Evolutionary conservation across 176 grass and related monocot species (phyloP), one percentile per base, ranked within the genome.

Genomic region (Puccinellia tenuiflora): DNA sequence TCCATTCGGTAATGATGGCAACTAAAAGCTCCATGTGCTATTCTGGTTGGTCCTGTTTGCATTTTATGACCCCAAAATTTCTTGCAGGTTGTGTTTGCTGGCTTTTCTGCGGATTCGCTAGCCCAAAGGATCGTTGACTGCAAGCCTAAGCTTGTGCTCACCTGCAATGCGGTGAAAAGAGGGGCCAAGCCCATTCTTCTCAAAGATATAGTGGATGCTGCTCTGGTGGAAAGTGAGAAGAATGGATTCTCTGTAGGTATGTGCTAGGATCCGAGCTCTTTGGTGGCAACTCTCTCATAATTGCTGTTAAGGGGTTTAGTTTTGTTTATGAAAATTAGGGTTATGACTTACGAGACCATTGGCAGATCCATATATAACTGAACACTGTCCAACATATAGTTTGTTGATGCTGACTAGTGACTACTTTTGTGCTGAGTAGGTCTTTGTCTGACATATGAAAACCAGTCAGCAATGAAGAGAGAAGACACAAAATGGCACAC

Each of bases 31-130:
- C 21, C 50, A 7, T 17, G 21, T 47, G 67, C 42, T 83, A 48
- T 73, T 14, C 33, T 34, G 9, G 33, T 60, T 38, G 21, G 82
- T 31, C 29, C 47, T 73, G 21, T 47, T 83, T 60, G 12, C 21
- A 11, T 81, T 59, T 24, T 59, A 33, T 68, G 29, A 76, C 67
- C 22, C 25, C n/a, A 62, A 45, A 25, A 10, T 73, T 43, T 62
- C 75, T 24, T 60, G 39, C 67, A 97, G 95, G 95, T 97, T 81
- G 95, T 97, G 33, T 97, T 97, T 84, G 92, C 95, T 52, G 92
- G 95, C 72, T 97, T 97, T 78, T 97, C 95, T 78, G 86, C 92
- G 18, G 95, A 94, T 68, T 92, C 95, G 1, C 88, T 97, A n/a
- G 83, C 92, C 39, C 92, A 97, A 91, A 91, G 95, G 86, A 94